Evolutionary conservation across 2,329 filamentous ascomycete species (phyloP).

Genomic region (Fusarium dlaminii): DNA sequence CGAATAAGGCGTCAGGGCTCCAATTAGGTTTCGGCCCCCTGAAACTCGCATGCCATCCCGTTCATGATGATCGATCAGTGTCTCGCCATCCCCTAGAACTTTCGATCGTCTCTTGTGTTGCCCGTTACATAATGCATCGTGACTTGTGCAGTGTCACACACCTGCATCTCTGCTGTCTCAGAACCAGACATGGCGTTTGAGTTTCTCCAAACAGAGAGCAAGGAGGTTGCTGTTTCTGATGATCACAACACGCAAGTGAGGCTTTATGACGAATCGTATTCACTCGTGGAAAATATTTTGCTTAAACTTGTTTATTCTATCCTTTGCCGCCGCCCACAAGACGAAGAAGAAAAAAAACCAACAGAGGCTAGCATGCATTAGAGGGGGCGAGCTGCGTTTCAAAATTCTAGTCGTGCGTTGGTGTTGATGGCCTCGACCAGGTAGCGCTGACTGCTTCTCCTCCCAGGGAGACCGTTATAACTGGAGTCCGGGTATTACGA

Average conservation of each 20-base stretch:
- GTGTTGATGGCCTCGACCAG: constrained; percentile 18
- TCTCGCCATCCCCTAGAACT: constrained; percentile 10
- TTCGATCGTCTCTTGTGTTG: constrained; percentile 25
- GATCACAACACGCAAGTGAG: constrained; percentile 7
- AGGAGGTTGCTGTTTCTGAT: not conserved
- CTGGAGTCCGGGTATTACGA: constrained; percentile 1
- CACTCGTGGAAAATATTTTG: not conserved
- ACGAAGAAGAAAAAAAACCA: constrained; percentile 7
- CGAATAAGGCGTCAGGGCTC: constrained; percentile 20
- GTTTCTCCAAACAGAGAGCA: not conserved
- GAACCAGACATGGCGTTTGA: constrained; percentile 11
- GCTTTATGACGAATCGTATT: constrained; percentile 19
- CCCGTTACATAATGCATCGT: constrained; percentile 8
- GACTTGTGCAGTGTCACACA: constrained; percentile 8
- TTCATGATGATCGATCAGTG: constrained; percentile 8
- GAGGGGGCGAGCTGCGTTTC: constrained; percentile 25
- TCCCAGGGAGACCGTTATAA: not conserved
- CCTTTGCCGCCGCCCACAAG: not conserved
- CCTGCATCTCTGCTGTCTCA: constrained; percentile 19
- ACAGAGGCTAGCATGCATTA: constrained; percentile 6
- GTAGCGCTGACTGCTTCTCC: constrained; percentile 22
- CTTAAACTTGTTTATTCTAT: not conserved
- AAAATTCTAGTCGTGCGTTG: constrained; percentile 12
- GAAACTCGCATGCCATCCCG: constrained; percentile 31
- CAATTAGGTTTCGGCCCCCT: constrained; percentile 27